phyloP scores from a whole-genome alignment of 495 filamentous ascomycete genomes.

The Aspergillus nanangensis region DNA sequence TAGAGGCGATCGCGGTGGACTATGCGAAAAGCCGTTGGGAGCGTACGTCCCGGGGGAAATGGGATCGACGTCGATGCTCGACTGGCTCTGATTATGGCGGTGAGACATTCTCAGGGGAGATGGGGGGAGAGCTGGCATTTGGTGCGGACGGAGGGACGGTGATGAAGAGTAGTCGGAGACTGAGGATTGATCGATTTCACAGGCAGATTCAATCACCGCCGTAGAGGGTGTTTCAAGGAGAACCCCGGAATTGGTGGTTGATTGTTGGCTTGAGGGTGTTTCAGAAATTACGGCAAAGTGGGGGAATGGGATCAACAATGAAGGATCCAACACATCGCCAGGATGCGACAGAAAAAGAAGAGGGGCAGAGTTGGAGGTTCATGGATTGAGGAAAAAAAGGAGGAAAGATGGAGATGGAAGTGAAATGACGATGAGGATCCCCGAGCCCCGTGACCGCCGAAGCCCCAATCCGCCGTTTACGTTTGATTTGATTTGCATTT shows the following conservation, averaged over 20 bases:
- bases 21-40: conserved; percentile 35
- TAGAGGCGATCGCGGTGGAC: conserved; percentile 31
- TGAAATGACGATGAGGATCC: too few relatives aligned
- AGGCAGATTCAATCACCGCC: neutral
- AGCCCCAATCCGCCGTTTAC: conserved; percentile 13
- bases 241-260: neutral
- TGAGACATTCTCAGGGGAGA: conserved; percentile 56
- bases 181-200: neutral
- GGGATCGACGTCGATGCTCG: conserved; percentile 52
- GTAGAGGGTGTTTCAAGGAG: neutral
- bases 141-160: neutral
- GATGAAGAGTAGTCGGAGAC: neutral
- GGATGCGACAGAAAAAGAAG: conserved; percentile 9
- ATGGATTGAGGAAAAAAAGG: neutral
- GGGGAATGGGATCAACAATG: conserved; percentile 7
- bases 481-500: too few relatives aligned
- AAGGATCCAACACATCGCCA: conserved; percentile 11
- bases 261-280: neutral
- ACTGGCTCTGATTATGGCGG: conserved; percentile 41
- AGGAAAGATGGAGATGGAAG: neutral
- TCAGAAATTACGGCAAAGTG: neutral
- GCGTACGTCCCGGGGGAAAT: conserved; percentile 36
- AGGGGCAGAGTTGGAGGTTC: neutral
- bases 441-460: conserved; percentile 26
- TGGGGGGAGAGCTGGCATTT: neutral